Conservation (phyloP, 495 filamentous ascomycete genomes). For the Letharia lupina region DNA sequence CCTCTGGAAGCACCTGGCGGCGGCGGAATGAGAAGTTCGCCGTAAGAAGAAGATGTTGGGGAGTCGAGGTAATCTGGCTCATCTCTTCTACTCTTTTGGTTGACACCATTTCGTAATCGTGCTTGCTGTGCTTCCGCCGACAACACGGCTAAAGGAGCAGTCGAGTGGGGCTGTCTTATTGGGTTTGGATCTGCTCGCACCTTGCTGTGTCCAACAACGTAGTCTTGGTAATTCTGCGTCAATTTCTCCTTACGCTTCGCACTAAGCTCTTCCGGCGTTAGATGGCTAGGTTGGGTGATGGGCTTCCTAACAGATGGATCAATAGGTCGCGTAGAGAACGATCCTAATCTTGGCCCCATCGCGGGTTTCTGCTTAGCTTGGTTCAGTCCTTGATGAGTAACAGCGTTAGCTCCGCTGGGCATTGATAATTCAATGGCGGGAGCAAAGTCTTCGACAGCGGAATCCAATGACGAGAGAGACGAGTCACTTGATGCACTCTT, state of each 20-base stretch:
- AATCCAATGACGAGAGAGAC: constrained; percentile 36
- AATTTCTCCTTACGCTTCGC: constrained; percentile 19
- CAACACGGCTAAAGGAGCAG: constrained; percentile 14
- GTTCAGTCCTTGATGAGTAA: not conserved
- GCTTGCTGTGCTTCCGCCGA: constrained; percentile 16
- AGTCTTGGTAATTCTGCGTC: constrained; percentile 19
- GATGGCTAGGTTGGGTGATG: constrained; percentile 8
- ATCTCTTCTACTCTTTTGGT: constrained; percentile 24
- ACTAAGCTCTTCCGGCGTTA: constrained; percentile 18
- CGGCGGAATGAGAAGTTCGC: constrained; percentile 26
- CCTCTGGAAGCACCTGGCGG: constrained; percentile 46
- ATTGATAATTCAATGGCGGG: constrained; percentile 14
- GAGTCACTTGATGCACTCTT: constrained; percentile 34
- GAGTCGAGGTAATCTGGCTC: constrained; percentile 26
- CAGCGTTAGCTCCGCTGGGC: constrained; percentile 1
- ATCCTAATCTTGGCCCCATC: constrained; percentile 17
- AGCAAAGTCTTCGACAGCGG: constrained; percentile 24
- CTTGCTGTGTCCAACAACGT: constrained; percentile 20
- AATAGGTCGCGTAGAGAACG: constrained; percentile 18
- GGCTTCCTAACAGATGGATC: constrained; percentile 12
- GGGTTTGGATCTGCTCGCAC: constrained; percentile 18
- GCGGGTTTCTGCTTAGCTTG: constrained; percentile 6
- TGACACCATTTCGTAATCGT: constrained; percentile 22
- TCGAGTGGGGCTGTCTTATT: constrained; percentile 4
- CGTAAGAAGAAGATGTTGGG: constrained; percentile 24